phyloP scores from a whole-genome alignment of 441 rosid genomes.

The Geranium incanum region DNA sequence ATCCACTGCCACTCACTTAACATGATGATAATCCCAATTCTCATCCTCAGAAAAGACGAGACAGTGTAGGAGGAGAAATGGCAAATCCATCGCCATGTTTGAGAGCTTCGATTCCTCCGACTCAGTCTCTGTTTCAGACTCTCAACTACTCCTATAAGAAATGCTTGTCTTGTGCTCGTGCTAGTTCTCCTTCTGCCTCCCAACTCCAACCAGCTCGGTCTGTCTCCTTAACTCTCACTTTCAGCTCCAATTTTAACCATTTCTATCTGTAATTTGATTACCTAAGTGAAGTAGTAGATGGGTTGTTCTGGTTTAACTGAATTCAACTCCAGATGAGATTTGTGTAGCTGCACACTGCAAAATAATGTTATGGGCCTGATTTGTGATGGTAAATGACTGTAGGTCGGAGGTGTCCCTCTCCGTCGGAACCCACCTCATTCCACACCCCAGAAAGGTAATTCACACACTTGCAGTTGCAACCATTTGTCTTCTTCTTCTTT shows the following conservation, averaged over 20 bases:
- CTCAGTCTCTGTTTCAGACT: background rate
- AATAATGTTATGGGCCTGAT: background rate
- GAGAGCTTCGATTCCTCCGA: background rate
- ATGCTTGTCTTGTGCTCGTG: background rate
- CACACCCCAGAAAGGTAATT: slow-evolving; percentile 78
- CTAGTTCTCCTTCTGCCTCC: background rate
- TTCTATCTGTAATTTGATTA: background rate
- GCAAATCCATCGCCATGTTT: background rate
- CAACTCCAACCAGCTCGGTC: background rate
- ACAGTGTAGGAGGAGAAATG: background rate
- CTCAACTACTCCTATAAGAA: background rate
- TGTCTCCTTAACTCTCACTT: background rate
- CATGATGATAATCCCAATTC: background rate
- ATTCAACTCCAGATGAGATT: background rate
- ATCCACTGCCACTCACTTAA: background rate
- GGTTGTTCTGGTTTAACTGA: background rate
- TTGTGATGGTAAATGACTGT: background rate
- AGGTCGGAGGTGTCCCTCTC: slow-evolving; percentile 46
- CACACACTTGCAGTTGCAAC: slow-evolving; percentile 2
- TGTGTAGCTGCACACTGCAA: background rate
- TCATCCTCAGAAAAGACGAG: background rate
- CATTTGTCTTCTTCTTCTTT: background rate
- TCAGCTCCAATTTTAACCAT: background rate
- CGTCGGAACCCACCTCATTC: slow-evolving; percentile 64
- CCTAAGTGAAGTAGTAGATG: background rate